Conservation (phyloP, 352 stramenopile species). For the Phytopythium delawarense region DNA sequence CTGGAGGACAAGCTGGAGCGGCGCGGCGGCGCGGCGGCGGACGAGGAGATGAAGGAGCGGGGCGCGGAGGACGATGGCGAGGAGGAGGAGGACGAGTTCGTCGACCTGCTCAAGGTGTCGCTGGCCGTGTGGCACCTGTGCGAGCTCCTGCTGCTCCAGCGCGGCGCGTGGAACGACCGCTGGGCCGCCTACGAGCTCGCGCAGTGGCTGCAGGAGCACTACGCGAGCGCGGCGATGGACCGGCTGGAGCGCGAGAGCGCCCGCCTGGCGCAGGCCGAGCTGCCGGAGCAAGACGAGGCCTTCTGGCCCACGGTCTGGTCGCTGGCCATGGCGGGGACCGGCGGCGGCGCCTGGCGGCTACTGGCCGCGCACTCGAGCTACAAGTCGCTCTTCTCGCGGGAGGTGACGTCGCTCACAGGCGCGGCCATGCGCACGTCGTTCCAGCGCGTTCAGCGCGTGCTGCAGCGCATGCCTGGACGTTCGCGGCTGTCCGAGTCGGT, state of each 20-base stretch:
- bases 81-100: constrained; percentile 42
- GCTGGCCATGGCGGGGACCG: constrained; percentile 46
- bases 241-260: constrained; percentile 41
- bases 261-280: constrained; percentile 19
- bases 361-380: constrained; percentile 54
- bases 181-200: constrained; percentile 67
- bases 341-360: constrained; percentile 51
- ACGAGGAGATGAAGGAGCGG: constrained; percentile 6
- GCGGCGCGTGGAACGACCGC: constrained; percentile 42
- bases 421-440: constrained; percentile 45
- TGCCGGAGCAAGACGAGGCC: constrained; percentile 33
- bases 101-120: constrained; percentile 73
- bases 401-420: constrained; percentile 34
- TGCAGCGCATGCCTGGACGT: constrained; percentile 62
- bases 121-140: constrained; percentile 78
- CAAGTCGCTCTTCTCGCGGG: constrained; percentile 41
- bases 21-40: constrained; percentile 11
- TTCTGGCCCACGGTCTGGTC: constrained; percentile 71
- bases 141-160: constrained; percentile 68
- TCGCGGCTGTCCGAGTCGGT: constrained; percentile 9
- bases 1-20: constrained; percentile 46
- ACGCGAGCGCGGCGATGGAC: constrained; percentile 48
- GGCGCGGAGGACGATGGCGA: background rate
- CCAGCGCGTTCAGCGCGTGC: constrained; percentile 52
- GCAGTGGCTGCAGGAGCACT: constrained; percentile 74